A percentile compares a stretch with the other conserved stretches of the same genome.
Conservation (phyloP, 2,329 filamentous ascomycete species). For the Colletotrichum cereale region DNA sequence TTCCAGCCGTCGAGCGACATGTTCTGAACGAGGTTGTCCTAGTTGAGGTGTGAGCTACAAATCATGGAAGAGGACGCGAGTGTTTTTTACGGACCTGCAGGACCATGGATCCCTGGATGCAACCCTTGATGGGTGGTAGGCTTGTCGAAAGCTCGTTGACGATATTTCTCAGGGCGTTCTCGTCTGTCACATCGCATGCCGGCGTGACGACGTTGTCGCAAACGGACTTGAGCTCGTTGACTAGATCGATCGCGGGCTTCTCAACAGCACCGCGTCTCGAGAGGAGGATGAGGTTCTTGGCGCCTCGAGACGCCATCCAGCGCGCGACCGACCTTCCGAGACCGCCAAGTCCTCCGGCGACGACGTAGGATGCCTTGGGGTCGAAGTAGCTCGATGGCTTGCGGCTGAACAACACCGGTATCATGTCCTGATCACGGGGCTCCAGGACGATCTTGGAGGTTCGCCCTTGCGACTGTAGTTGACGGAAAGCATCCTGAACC, state of each 20-base stretch:
- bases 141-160: neutral
- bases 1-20: constrained; percentile 41
- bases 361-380: constrained; percentile 31
- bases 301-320: constrained; percentile 46
- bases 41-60: neutral
- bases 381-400: constrained; percentile 22
- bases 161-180: constrained; percentile 3
- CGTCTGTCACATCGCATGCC: constrained; percentile 41
- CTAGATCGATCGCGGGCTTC: constrained; percentile 35
- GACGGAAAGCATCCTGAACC: constrained; percentile 41
- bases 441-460: constrained; percentile 18
- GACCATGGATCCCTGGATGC: constrained; percentile 42
- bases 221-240: constrained; percentile 37
- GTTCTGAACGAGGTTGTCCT: constrained; percentile 39
- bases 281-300: constrained; percentile 47
- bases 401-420: constrained; percentile 24
- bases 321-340: constrained; percentile 42
- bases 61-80: too few relatives aligned
- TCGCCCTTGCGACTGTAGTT: constrained; percentile 31
- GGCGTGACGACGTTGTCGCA: constrained; percentile 37
- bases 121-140: constrained; percentile 38
- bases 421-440: constrained; percentile 6
- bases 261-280: constrained; percentile 45
- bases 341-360: constrained; percentile 45
- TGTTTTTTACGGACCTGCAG: constrained; percentile 37